Base-by-base conservation (phyloP, 345 rosid species). In the Hibiscus trionum region DNA sequence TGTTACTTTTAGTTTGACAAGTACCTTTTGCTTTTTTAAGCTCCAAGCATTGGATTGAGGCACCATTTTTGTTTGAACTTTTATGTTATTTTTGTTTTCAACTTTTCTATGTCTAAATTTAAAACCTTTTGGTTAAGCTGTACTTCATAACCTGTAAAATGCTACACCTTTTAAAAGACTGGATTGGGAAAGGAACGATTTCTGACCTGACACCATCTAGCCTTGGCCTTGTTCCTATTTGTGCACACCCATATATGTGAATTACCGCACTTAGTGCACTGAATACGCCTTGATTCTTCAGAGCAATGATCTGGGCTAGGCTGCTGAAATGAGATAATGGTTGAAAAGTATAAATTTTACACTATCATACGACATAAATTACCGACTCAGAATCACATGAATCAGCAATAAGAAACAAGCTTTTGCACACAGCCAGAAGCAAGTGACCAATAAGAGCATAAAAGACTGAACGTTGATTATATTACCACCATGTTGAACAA, bases 181-280 rank as follows among this genome's bases (percentile, higher is more conserved):
- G 12, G 8, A 60, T 39, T 24, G 7, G 70, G 53, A 62, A 52
- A 60, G 49, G 56, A 24, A 50, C 44, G 52, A 42, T 24, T 15
- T 4, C 82, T 60, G 52, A 91, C 99, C 96, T 90, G 96, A 76
- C 99, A 95, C 99, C 99, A 95, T 86, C 99, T 88, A 71, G 97
- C 99, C 73, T 87, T 90, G 79, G 87, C 79, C 83, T 89, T 92
- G 72, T 82, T 80, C 80, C 96, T 86, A 77, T 80, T 92, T 19
- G 99, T 95, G 80, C 99, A 92, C 56, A 95, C 84, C 99, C 99
- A 92, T 84, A 92, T 80, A 77, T 95, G 99, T 76, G 94, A 90
- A 73, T 87, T 79, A 63, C 96, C 88, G 68, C 99, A 95, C 77
- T 88, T 92, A 29, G 99, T 90, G 86, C 99, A 95, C 47, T 95